Base-by-base conservation (phyloP, 805 yeast species). In the Yamadazyma philogaea region DNA sequence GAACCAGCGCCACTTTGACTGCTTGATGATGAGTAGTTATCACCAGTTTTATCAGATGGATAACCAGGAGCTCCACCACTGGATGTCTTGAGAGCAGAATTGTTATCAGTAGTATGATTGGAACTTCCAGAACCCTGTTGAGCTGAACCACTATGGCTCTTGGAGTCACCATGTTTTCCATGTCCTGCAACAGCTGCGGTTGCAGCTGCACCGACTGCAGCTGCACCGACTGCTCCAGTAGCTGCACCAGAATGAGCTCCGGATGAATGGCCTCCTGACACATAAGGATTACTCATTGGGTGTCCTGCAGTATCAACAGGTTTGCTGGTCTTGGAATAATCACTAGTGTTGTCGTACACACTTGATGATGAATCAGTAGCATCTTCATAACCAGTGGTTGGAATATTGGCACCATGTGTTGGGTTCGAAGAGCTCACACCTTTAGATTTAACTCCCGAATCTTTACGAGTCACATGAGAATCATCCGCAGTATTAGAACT, bases 1-100 rank as follows among this genome's bases (percentile, higher is more conserved):
- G 97, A 90, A 66, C 95, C 98, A 61, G 90, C 77, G 73, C 97
- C 96, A 86, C 97, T 97, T 78, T 96, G 86, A 88, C 89, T 96
- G 78, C 96, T 96, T 4, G 11, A 7, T 7, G 14, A 14, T 30
- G 7, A 8, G 15, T 8, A 18, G 28, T 18, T 21, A 34, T 34
- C 37, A 22, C 14, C 37, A 34, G 21, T 34, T 11, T 34, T 34
- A n/a, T 34, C 24, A 11, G 37, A 34, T n/a, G 37, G 18, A 18
- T 18, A 18, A 22, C 18, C 37, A 6, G 30, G 26, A 18, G 34
- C 16, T 12, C 33, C 19, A 22, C 20, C 32, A 4, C 40, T 40
- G 12, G 24, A 27, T 11, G 26, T 6, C 10, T 22, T 22, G 10
- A 10, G 10, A 10, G 31, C 31, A 6, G 31, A 28, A 11, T 28